These are phyloP conservation scores for Populus hybrid DNA, from an alignment of 441 rosid genomes.

Conservation along the genomic window DNA sequence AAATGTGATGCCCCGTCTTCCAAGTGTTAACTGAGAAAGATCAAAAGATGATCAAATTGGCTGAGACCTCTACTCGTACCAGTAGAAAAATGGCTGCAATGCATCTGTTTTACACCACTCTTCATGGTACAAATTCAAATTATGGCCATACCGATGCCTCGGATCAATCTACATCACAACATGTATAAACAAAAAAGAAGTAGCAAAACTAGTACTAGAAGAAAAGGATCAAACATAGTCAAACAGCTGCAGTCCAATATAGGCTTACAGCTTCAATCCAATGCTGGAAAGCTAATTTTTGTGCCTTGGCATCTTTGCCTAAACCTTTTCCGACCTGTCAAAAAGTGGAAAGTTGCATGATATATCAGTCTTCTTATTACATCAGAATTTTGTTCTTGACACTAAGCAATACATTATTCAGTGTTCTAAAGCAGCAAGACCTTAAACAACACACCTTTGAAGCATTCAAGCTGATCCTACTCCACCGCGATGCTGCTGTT, in stretches of 20 bases:
- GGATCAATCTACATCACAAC: constrained; percentile 70
- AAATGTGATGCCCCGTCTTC: too few species aligned
- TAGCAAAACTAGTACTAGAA: not conserved
- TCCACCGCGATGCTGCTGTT: constrained; percentile 73
- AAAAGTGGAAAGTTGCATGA: constrained; percentile 1
- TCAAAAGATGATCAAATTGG: not conserved
- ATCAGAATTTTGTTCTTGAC: not conserved
- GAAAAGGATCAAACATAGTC: not conserved
- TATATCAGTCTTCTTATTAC: not conserved
- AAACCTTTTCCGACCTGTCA: constrained; percentile 86
- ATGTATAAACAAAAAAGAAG: not conserved
- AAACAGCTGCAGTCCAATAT: not conserved
- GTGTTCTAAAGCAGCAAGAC: not conserved
- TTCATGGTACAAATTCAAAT: constrained; percentile 62
- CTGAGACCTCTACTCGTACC: constrained; percentile 37
- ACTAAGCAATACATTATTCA: not conserved
- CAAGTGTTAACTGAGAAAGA: not conserved
- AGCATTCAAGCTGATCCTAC: constrained; percentile 66
- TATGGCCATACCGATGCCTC: constrained; percentile 91
- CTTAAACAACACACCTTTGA: constrained; percentile 49
- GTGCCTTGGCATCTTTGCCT: constrained; percentile 77
- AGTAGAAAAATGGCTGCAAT: constrained; percentile 88
- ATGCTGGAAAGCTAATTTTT: constrained; percentile 87
- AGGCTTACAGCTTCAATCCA: constrained; percentile 93
- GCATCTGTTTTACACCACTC: constrained; percentile 72